A percentile compares a stretch with the other conserved stretches of the same genome.
Evolutionary conservation across 2,329 filamentous ascomycete genomes (phyloP).

Genomic region (Capronia americana): DNA sequence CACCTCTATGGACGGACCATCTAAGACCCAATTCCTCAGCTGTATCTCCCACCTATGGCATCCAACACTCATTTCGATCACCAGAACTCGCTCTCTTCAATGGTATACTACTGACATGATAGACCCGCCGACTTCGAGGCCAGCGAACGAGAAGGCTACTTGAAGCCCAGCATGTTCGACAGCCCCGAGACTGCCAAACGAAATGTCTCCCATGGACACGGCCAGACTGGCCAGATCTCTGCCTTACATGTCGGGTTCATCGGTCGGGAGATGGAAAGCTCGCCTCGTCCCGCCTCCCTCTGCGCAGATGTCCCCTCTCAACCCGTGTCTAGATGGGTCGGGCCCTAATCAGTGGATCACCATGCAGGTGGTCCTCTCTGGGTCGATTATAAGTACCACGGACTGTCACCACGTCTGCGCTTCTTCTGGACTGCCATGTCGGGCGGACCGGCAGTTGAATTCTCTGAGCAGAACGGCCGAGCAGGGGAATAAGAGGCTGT

Average conservation of each 20-base stretch:
- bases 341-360: slow-evolving; percentile 64
- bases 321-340: slow-evolving; percentile 60
- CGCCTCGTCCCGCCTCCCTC: too few species aligned
- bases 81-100: background rate
- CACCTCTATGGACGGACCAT: background rate
- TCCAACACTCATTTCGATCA: background rate
- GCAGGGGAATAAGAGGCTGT: slow-evolving; percentile 45
- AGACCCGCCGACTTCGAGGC: background rate
- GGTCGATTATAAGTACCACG: slow-evolving; percentile 55
- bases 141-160: background rate
- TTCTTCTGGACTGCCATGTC: slow-evolving; percentile 66
- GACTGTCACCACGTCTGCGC: slow-evolving; percentile 54
- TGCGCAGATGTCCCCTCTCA: slow-evolving; percentile 64
- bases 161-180: slow-evolving; percentile 54
- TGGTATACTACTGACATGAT: background rate
- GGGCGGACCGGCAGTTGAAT: slow-evolving; percentile 44
- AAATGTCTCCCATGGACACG: slow-evolving; percentile 41
- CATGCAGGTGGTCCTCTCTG: slow-evolving; percentile 54
- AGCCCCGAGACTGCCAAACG: slow-evolving; percentile 49
- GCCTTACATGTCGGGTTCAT: background rate
- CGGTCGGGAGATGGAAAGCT: background rate
- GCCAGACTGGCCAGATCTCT: slow-evolving; percentile 42
- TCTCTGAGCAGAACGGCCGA: slow-evolving; percentile 49
- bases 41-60: background rate
- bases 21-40: background rate